These are phyloP conservation scores for Gryganskiella cystojenkinii DNA, from an alignment of 192 early-diverging fungal genomes.

Conservation along the genomic window DNA sequence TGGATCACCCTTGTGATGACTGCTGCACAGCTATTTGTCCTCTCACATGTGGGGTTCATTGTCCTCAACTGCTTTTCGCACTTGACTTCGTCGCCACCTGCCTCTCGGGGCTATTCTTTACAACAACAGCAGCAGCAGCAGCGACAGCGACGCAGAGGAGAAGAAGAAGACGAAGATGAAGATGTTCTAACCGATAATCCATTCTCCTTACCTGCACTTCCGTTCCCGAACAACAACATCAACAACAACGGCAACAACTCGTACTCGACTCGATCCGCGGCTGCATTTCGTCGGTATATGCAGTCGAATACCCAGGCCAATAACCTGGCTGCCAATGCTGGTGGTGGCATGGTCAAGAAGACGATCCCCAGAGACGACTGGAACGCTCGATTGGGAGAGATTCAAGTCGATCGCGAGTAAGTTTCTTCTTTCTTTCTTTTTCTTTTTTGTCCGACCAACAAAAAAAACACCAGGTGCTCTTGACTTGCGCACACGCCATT, in stretches of 20 bases:
- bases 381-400: slow-evolving; percentile 84
- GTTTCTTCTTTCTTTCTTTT: slow-evolving; percentile 8
- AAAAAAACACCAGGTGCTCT: neutral
- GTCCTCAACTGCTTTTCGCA: slow-evolving; percentile 47
- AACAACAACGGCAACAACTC: neutral
- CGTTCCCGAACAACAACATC: slow-evolving; percentile 7
- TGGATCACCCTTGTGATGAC: slow-evolving; percentile 45
- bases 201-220: neutral
- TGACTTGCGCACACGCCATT: neutral
- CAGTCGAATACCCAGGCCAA: slow-evolving; percentile 46
- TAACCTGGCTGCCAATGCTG: slow-evolving; percentile 19
- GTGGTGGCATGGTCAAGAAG: slow-evolving; percentile 58
- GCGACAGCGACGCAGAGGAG: neutral
- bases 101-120: slow-evolving; percentile 2
- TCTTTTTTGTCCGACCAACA: slow-evolving; percentile 32
- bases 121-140: slow-evolving; percentile 1
- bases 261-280: slow-evolving; percentile 15
- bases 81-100: slow-evolving; percentile 10
- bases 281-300: slow-evolving; percentile 2
- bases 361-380: slow-evolving; percentile 81
- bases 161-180: neutral
- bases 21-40: slow-evolving; percentile 32
- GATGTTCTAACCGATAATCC: neutral
- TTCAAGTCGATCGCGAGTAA: slow-evolving; percentile 87
- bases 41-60: slow-evolving; percentile 42